A percentile compares a stretch with the other conserved stretches of the same genome.
Conservation (phyloP, 805 yeast species). For the Saccharomycopsis javanensis region DNA sequence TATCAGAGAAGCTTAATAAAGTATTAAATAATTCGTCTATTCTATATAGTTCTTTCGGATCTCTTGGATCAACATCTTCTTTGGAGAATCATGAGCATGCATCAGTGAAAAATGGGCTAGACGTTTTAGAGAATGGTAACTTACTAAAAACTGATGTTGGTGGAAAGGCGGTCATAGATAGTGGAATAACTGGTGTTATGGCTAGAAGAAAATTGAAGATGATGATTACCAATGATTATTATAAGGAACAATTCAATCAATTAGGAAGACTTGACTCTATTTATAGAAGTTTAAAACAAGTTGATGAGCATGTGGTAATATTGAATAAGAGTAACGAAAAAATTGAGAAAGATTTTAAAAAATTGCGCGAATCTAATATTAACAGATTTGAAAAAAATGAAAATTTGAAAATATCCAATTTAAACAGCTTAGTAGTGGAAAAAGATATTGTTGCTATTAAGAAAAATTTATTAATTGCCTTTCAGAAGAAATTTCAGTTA, state of each 20-base stretch:
- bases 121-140: constrained; percentile 7
- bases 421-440: constrained; percentile 20
- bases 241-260: constrained; percentile 44
- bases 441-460: constrained; percentile 30
- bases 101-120: constrained; percentile 2
- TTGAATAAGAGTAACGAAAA: constrained; percentile 12
- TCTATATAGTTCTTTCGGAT: neutral
- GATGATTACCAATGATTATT: constrained; percentile 49
- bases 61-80: neutral
- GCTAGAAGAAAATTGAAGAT: constrained; percentile 52
- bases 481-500: constrained; percentile 56
- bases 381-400: constrained; percentile 18
- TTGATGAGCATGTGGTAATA: constrained; percentile 4
- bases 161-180: neutral
- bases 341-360: constrained; percentile 8
- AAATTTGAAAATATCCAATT: constrained; percentile 10
- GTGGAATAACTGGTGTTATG: constrained; percentile 41
- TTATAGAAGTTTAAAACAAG: constrained; percentile 19
- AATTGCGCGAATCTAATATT: constrained; percentile 19
- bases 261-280: constrained; percentile 37
- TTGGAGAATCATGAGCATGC: neutral
- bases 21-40: constrained; percentile 6
- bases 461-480: constrained; percentile 40
- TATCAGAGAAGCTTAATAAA: constrained; percentile 8
- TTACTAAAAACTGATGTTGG: constrained; percentile 3